Base-by-base conservation (phyloP, 1,139 yeast genomes). In the Geotrichum siamense region DNA sequence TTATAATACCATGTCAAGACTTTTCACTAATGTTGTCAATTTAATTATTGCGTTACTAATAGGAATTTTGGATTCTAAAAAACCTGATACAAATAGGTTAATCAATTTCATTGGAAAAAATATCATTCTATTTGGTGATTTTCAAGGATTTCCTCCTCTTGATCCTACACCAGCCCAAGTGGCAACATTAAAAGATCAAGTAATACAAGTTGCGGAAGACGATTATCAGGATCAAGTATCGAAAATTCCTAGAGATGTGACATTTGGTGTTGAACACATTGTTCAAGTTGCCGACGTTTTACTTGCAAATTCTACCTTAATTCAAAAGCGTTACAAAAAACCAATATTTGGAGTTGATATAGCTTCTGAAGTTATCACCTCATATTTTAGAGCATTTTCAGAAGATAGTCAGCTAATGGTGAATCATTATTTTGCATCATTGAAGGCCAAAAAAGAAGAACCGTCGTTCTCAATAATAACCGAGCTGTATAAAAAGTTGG, bases 341-440 rank as follows among this genome's bases (percentile, higher is more conserved):
- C 82, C 87, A 0, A 62, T 84, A 17, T 62, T 83, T 36, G 87
- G 79, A 15, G 62, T 83, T 8, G 63, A 72, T 39, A 75, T 83
- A 30, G 65, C 85, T 3, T 65, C 68, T 41, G 70, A 78, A 0
- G 74, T 76, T 12, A 82, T 80, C 0, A 69, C 73, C 1, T 70
- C 77, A 4, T 71, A 79, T 16, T 71, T 82, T 8, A 71, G 74
- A 2, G 72, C 81, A 60, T 78, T 82, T 57, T 75, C 79, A 0
- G 73, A 75, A 2, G 94, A 84, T 57, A 71, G 82, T 1, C 69
- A 72, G 48, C 74, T 76, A 30, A 79, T 84, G 63, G 62, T 82
- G 32, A 65, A 68, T 25, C 80, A 79, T 55, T 71, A 80, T 41
- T 49, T 43, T 72, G 70, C 48, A 62, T 74, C 39, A 65, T 71